phyloP scores from a whole-genome alignment of 306 rosid genomes.

The Cicer cuneatum region DNA sequence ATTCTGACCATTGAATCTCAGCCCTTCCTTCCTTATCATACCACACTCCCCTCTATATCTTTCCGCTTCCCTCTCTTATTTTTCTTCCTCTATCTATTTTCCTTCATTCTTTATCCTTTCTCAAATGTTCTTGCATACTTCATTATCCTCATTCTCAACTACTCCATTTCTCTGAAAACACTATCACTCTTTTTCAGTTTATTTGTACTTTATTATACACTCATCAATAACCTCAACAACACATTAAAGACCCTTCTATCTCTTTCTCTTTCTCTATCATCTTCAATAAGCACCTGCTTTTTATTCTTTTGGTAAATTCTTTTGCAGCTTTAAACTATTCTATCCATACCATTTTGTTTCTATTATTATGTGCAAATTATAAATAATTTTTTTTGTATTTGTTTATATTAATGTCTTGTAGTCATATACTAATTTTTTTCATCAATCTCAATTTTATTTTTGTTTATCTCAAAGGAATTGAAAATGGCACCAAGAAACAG shows the following conservation, averaged over 20 bases:
- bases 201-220: conserved; percentile 31
- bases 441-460: conserved; percentile 42
- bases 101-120: neutral
- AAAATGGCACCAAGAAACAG: conserved; percentile 92
- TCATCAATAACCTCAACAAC: conserved; percentile 31
- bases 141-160: conserved; percentile 57
- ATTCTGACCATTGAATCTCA: conserved; percentile 80
- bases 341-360: neutral
- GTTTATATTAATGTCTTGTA: neutral
- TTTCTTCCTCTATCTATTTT: conserved; percentile 35
- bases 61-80: conserved; percentile 39
- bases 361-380: neutral
- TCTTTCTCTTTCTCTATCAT: neutral
- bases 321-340: neutral
- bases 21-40: conserved; percentile 98
- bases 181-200: neutral
- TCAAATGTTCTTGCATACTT: conserved; percentile 35
- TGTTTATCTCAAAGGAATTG: conserved; percentile 21
- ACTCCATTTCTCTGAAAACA: conserved; percentile 37
- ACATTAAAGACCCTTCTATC: conserved; percentile 41
- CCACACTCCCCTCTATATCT: conserved; percentile 49
- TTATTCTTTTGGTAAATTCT: conserved; percentile 50
- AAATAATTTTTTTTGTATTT: conserved; percentile 11
- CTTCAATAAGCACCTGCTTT: conserved; percentile 32
- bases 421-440: neutral